Conservation (phyloP, 129 eudicot species). For the Tanacetum coccineum region DNA sequence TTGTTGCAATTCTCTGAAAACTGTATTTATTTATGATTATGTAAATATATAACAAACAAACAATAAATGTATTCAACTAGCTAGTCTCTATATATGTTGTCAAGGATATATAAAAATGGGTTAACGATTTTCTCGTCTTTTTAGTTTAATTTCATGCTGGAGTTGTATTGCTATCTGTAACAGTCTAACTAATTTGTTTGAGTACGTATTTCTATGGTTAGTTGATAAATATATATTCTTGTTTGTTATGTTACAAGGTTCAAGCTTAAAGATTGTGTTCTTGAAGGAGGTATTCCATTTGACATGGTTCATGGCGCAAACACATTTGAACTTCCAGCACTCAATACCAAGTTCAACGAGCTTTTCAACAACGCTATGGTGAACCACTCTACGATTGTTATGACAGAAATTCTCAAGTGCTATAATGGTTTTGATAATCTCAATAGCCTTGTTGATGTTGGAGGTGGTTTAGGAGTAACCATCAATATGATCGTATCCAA, state of each 20-base stretch:
- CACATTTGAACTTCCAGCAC: constrained; percentile 23
- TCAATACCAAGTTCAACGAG: constrained; percentile 16
- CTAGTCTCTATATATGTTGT: no score
- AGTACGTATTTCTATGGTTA: not conserved
- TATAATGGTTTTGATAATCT: constrained; percentile 32
- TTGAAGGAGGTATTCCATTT: constrained; percentile 21
- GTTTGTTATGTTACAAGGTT: not conserved
- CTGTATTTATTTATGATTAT: no score
- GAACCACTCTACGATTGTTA: constrained; percentile 21
- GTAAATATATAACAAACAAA: no score
- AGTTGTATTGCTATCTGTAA: no score
- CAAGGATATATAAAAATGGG: no score
- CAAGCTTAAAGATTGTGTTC: constrained; percentile 6
- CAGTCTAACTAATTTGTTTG: no score
- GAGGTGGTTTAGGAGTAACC: constrained; percentile 37
- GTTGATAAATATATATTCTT: not conserved
- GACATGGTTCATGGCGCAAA: constrained; percentile 24
- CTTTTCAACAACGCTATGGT: constrained; percentile 33
- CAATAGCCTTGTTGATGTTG: constrained; percentile 31
- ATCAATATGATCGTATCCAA: constrained; percentile 25
- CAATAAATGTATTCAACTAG: no score
- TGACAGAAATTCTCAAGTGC: constrained; percentile 17
- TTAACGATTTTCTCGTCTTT: no score
- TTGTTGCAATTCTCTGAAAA: not conserved
- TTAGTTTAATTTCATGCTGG: no score